Evolutionary conservation across 768 basidiomycete genomes (phyloP), one percentile per base, ranked within the genome.

Genomic region (Auriculariales sp.): DNA sequence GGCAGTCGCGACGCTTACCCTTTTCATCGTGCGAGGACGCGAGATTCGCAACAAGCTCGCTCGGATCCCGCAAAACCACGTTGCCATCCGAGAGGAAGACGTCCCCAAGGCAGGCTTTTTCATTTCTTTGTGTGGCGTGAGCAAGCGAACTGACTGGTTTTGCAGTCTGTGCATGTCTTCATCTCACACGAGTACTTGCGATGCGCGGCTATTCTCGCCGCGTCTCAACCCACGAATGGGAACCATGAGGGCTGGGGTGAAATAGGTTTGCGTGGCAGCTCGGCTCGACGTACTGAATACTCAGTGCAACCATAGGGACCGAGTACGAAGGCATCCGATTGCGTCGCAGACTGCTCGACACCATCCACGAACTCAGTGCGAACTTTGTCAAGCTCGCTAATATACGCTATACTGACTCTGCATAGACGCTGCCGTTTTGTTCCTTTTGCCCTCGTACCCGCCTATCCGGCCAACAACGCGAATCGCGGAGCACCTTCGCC

Each of bases 401-500:
- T 25, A 22, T 27, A 39, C 5, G 32, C n/a, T 15, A 11, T 24
- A 32, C 25, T 30, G 15, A 24, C 15, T 28, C 19, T 24, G 2
- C 48, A 1, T 33, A 25, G 10, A 25, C 14, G 3, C 29, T 14
- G 44, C 51, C 50, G 55, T 17, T 44, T 29, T 29, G 47, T 32
- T 27, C 28, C 29, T 47, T 15, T 25, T 44, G 24, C 36, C 30
- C 49, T 22, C 44, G 22, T 56, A 88, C n/a, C n/a, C n/a, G n/a
- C 57, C 66, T 15, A 62, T 83, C 57, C 80, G 81, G 55, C 83
- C 85, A 2, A 79, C 84, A 60, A 71, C 72, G 3, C 79, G 84
- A 54, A 81, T 88, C 81, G 68, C 82, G 45, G 78, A 84, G 61
- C 84, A 88, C 60, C 83, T 87, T 58, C 79, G 85, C 35, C n/a